Base-by-base conservation (phyloP, 202 grass and related monocot genomes). In the Setaria viridis region DNA sequence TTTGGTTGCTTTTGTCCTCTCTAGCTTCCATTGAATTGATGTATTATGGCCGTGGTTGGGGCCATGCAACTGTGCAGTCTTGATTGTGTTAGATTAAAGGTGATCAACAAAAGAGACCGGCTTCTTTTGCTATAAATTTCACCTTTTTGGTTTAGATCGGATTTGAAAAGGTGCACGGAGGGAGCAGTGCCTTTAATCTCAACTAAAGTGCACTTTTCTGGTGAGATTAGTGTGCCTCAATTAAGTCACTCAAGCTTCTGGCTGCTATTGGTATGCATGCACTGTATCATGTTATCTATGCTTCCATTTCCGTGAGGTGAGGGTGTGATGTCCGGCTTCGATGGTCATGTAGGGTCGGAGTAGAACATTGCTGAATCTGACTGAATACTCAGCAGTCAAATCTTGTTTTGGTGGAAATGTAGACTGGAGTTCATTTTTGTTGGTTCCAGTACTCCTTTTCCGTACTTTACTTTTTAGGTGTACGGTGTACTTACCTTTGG, bases 51-150 rank as follows among this genome's bases (percentile, higher is more conserved):
- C 59, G 16, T 29, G 71, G 74, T 15, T 34, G 54, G 58, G 20
- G 9, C 17, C 58, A 6, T 86, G 9, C 17, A 5, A 67, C 53
- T 34, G 41, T 50, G 57, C 47, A 59, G 39, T 41, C 46, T 62
- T 59, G 4, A 47, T 72, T 82, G 2, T 58, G 39, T 72, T 82
- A 12, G 17, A 12, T 19, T 48, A 89, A 80, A 62, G 60, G 68
- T 16, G 33, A 21, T 14, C 5, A 46, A 2, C 20, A 62, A 21
- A 34, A 77, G 41, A 16, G 19, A 11, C 46, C 13, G 20, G 32
- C 62, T 57, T 49, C 70, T 80, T 89, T 73, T 82, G 9, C 39
- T 43, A 79, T 83, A 83, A 86, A 79, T 54, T 84, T 42, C 2
- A 1, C 14, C 67, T 86, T 90, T 86, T 42, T 30, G n/a, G 73